These are phyloP conservation scores for Ophiostoma montium DNA, from an alignment of 2,329 filamentous ascomycete genomes.

Conservation along the genomic window DNA sequence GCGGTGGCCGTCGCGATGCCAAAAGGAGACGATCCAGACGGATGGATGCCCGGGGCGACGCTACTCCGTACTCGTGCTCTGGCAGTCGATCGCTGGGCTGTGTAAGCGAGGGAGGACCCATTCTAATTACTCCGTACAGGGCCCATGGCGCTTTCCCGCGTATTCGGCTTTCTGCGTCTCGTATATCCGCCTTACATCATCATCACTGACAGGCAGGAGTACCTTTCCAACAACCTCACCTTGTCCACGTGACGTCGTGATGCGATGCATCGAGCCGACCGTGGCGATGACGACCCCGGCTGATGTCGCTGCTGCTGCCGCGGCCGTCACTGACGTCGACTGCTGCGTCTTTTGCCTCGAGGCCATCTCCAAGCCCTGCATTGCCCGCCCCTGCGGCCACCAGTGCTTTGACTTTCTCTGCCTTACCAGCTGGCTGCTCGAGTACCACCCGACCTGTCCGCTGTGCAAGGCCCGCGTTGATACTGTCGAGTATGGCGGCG, in stretches of 20 bases:
- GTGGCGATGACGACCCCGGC: no score
- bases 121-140: no score
- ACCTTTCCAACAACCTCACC: no score
- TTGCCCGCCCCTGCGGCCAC: conserved; percentile 66
- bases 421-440: conserved; percentile 60
- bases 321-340: conserved; percentile 5
- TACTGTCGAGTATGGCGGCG: conserved; percentile 50
- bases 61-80: neutral
- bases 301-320: no score
- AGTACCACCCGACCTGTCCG: conserved; percentile 59
- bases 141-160: no score
- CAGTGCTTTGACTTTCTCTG: conserved; percentile 74
- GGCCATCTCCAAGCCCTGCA: conserved; percentile 53
- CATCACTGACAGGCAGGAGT: no score
- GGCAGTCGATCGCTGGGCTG: neutral
- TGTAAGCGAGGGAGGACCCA: no score
- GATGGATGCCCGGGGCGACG: neutral
- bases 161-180: no score
- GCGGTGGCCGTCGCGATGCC: no score
- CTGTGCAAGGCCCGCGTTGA: conserved; percentile 51
- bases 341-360: conserved; percentile 85
- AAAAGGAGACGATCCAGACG: neutral
- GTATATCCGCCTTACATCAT: no score
- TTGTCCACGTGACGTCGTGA: neutral
- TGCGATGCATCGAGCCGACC: neutral